Conservation (phyloP, 768 basidiomycete genomes). For the Mycena latifolia region DNA sequence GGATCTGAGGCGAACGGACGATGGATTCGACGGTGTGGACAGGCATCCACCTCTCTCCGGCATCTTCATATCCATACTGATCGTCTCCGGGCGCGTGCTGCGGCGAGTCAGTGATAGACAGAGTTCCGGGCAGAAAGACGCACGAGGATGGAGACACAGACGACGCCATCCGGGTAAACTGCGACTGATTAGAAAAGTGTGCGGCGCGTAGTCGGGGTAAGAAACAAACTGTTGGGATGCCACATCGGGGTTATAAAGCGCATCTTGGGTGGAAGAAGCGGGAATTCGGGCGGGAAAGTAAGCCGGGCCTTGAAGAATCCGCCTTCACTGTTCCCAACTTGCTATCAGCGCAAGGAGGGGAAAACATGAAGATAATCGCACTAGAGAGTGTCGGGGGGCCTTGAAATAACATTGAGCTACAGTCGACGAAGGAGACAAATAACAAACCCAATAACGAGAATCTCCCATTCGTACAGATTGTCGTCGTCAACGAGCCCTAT, state of each 20-base stretch:
- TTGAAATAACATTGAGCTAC: slow-evolving; percentile 49
- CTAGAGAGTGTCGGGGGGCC: slow-evolving; percentile 95
- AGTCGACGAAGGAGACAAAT: slow-evolving; percentile 11
- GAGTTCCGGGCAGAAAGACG: slow-evolving; percentile 39
- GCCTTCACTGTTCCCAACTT: slow-evolving; percentile 77
- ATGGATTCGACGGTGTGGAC: slow-evolving; percentile 98
- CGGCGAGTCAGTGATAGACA: slow-evolving; percentile 24
- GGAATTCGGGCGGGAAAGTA: slow-evolving; percentile 92
- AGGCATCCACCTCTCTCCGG: slow-evolving; percentile 97
- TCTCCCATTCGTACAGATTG: slow-evolving; percentile 97
- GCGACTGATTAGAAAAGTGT: slow-evolving; percentile 28
- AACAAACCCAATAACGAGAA: slow-evolving; percentile 91
- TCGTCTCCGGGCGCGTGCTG: slow-evolving; percentile 97
- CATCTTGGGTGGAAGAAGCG: slow-evolving; percentile 95
- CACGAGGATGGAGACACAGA: slow-evolving; percentile 97
- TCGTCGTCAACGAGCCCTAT: slow-evolving; percentile 93
- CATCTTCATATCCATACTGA: slow-evolving; percentile 97
- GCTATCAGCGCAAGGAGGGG: slow-evolving; percentile 24
- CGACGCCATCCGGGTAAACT: slow-evolving; percentile 95
- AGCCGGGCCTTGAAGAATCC: slow-evolving; percentile 95
- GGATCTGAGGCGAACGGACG: slow-evolving; percentile 59
- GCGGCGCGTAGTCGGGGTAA: not conserved
- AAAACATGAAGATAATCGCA: slow-evolving; percentile 49
- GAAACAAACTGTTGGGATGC: slow-evolving; percentile 93
- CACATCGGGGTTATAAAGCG: slow-evolving; percentile 95